These are phyloP conservation scores for Garcia nutans DNA, from an alignment of 345 rosid genomes.

Conservation along the genomic window DNA sequence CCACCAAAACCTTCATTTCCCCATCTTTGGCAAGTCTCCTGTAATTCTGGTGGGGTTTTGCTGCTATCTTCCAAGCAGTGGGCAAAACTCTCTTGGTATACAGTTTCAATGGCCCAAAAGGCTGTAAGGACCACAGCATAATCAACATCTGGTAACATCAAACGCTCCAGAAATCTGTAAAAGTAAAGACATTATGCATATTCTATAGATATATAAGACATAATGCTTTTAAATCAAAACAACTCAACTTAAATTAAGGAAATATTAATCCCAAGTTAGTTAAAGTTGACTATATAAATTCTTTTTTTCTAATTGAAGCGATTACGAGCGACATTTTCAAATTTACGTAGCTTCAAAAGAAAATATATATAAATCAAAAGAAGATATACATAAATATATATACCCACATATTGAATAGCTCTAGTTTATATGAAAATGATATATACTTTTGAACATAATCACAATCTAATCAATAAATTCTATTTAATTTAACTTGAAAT, in stretches of 20 bases:
- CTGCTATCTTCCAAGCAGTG: slow-evolving; percentile 64
- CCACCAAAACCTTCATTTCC: slow-evolving; percentile 60
- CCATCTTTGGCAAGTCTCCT: slow-evolving; percentile 76
- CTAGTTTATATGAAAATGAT: no score
- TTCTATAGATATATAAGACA: not conserved
- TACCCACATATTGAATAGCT: no score
- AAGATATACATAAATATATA: no score
- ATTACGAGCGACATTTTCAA: no score
- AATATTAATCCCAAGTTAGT: no score
- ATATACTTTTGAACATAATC: no score
- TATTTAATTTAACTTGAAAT: no score
- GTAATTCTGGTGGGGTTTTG: slow-evolving; percentile 49
- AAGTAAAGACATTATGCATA: not conserved
- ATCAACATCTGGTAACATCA: slow-evolving; percentile 55
- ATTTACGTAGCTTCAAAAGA: no score
- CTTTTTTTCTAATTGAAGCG: no score
- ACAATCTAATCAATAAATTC: no score
- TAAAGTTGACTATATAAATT: no score
- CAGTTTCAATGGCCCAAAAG: slow-evolving; percentile 78
- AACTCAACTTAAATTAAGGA: not conserved
- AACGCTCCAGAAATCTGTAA: slow-evolving; percentile 58
- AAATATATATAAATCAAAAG: no score
- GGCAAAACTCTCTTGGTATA: slow-evolving; percentile 77
- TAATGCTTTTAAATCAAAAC: not conserved
- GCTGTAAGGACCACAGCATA: slow-evolving; percentile 55